Evolutionary conservation across 176 grass and related monocot genomes (phyloP), one percentile per base, ranked within the genome.

Genomic region (Hsuehochloa calcarea): DNA sequence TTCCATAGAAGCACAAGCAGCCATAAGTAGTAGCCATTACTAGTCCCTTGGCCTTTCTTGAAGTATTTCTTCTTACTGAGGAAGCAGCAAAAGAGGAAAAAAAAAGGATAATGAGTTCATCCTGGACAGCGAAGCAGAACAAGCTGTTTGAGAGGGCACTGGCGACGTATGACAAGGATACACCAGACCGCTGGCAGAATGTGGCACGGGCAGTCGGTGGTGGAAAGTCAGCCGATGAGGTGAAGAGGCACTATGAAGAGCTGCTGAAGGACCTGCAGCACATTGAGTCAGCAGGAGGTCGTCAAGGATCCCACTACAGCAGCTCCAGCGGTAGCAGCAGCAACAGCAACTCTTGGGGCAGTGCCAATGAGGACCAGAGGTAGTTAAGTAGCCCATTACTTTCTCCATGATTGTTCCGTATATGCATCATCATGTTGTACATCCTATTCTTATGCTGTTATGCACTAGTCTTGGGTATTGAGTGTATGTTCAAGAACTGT

Each of bases 151-250:
- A 96, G 89, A 70, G 46, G 70, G 89, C 87, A 5, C 77, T 96
- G 17, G 94, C 91, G 3, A 73, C 79, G 10, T 93, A 96, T 60
- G 94, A 93, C 69, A 81, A 89, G 81, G 85, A 93, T 37, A 91
- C 91, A 10, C 91, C 91, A 27, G 91, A 96, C 70, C 75, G 85
- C 59, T 96, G 91, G 91, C 91, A 93, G 77, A 96, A 96, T 10
- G 82, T 96, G 79, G 91, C 94, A 39, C 84, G 66, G 19, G 83
- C 90, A 12, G 87, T 91, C 34, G 90, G 93, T 20, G 68, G 81
- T 51, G 94, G 92, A 34, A 97, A 94, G 64, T 80, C 92, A 2
- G 87, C 55, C 1, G 90, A 91, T 16, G 95, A 95, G 0, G 89
- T 97, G 86, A 90, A 93, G 92, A 86, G 58, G 69, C 95, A 95